A percentile compares a stretch with the other conserved stretches of the same genome.
phyloP scores from a whole-genome alignment of 2,329 filamentous ascomycete species.

The Chrysoporthe puriensis region DNA sequence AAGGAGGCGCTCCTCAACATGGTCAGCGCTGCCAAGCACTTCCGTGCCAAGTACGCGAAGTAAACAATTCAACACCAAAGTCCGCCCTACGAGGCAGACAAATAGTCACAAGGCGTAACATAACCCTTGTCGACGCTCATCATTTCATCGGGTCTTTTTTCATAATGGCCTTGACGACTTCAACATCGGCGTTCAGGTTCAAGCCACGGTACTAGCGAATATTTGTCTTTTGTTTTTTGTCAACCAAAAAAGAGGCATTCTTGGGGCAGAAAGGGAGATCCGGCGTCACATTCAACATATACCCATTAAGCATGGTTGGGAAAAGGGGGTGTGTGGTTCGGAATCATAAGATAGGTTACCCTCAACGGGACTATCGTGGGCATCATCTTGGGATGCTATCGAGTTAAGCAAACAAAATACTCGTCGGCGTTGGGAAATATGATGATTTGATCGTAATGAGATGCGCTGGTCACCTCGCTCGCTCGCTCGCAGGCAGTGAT shows the following conservation, averaged over 20 bases:
- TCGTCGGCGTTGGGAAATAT: slow-evolving; percentile 25
- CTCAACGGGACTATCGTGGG: slow-evolving; percentile 30
- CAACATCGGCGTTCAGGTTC: slow-evolving; percentile 58
- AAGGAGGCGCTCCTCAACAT: slow-evolving; percentile 95
- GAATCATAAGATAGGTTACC: slow-evolving; percentile 28
- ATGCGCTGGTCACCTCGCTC: neutral
- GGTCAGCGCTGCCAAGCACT: slow-evolving; percentile 97
- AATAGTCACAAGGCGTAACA: slow-evolving; percentile 24
- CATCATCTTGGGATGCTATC: slow-evolving; percentile 17
- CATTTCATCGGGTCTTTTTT: slow-evolving; percentile 37
- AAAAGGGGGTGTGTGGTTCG: slow-evolving; percentile 18
- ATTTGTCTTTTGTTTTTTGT: slow-evolving; percentile 28
- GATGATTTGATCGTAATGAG: slow-evolving; percentile 14
- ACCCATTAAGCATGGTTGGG: slow-evolving; percentile 31
- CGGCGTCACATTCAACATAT: slow-evolving; percentile 32
- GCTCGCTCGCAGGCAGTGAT: neutral
- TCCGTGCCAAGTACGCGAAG: slow-evolving; percentile 85
- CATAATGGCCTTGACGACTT: slow-evolving; percentile 47
- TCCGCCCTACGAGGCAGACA: slow-evolving; percentile 37
- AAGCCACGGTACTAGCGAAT: slow-evolving; percentile 28
- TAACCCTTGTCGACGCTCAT: slow-evolving; percentile 18
- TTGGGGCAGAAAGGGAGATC: slow-evolving; percentile 19
- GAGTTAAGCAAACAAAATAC: slow-evolving; percentile 19
- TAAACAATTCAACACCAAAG: slow-evolving; percentile 42
- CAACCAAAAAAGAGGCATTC: slow-evolving; percentile 29